Evolutionary conservation across 768 basidiomycete species (phyloP).

Genomic region (Lactifluus piperatus): DNA sequence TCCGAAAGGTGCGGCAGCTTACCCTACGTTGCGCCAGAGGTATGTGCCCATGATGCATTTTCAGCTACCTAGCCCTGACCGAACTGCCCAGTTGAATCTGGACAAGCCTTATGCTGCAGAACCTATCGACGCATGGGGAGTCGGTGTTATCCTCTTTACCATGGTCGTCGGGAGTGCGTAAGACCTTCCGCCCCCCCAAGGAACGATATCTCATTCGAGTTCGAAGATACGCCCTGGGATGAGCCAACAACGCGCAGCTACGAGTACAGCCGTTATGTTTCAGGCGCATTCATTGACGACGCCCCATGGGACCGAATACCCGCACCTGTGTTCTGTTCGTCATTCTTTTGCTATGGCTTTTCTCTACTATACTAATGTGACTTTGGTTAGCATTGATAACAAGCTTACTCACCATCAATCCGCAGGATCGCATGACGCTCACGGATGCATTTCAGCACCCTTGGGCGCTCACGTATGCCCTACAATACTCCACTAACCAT

Average conservation of each 20-base stretch:
- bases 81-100: conserved; percentile 45
- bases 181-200: conserved; percentile 6
- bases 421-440: conserved; percentile 58
- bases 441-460: conserved; percentile 47
- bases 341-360: conserved; percentile 23
- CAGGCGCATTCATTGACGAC: conserved; percentile 63
- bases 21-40: conserved; percentile 94
- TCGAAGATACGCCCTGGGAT: conserved; percentile 95
- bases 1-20: conserved; percentile 85
- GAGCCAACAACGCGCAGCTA: conserved; percentile 73
- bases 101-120: conserved; percentile 75
- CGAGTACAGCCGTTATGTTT: conserved; percentile 71
- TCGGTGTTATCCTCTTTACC: conserved; percentile 90
- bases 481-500: no score
- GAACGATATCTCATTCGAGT: neutral
- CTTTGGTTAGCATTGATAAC: conserved; percentile 58
- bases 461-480: conserved; percentile 60
- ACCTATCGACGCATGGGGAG: conserved; percentile 93
- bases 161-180: conserved; percentile 80
- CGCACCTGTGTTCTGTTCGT: conserved; percentile 48
- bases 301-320: conserved; percentile 72
- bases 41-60: conserved; percentile 26
- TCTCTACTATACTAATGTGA: neutral
- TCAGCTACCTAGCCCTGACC: neutral
- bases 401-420: conserved; percentile 65